These are phyloP conservation scores for Leucocoprinus birnbaumii DNA, from an alignment of 768 basidiomycete species.

Conservation along the genomic window DNA sequence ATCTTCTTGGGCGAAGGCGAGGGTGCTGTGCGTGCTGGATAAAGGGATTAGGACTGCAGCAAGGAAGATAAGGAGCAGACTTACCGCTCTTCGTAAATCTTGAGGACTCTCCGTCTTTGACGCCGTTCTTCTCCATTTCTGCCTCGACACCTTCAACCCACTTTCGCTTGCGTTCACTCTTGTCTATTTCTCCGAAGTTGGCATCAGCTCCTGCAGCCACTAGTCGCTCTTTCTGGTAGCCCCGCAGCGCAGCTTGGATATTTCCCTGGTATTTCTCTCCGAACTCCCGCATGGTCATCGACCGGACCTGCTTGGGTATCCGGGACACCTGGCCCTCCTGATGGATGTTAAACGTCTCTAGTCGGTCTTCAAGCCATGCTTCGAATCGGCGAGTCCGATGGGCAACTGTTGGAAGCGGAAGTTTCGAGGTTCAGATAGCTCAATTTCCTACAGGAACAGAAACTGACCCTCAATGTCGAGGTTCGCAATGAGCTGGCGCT, in stretches of 20 bases:
- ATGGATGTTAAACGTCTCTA: constrained; percentile 72
- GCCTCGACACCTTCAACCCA: constrained; percentile 67
- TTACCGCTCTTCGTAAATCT: constrained; percentile 62
- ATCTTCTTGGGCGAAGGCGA: constrained; percentile 61
- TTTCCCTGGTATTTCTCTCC: constrained; percentile 77
- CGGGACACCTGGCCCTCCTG: constrained; percentile 73
- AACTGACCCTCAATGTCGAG: constrained; percentile 74
- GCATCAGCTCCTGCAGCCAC: constrained; percentile 46
- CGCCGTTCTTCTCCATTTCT: constrained; percentile 32
- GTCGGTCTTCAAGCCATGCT: constrained; percentile 69
- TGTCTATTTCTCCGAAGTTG: constrained; percentile 56
- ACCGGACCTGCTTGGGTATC: constrained; percentile 72
- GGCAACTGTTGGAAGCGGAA: constrained; percentile 43
- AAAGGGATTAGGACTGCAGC: neutral
- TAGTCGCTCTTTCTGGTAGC: constrained; percentile 63
- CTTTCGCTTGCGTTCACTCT: constrained; percentile 71
- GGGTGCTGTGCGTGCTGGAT: constrained; percentile 29
- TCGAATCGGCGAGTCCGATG: constrained; percentile 74
- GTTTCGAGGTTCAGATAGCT: neutral
- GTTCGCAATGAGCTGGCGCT: constrained; percentile 70
- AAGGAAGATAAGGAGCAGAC: constrained; percentile 14
- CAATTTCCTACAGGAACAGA: neutral
- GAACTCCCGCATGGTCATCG: constrained; percentile 75
- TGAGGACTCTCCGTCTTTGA: constrained; percentile 31
- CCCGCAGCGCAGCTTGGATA: constrained; percentile 66